These are phyloP conservation scores for Leccinum pachyderme DNA, from an alignment of 1,284 basidiomycete species.

Conservation along the genomic window DNA sequence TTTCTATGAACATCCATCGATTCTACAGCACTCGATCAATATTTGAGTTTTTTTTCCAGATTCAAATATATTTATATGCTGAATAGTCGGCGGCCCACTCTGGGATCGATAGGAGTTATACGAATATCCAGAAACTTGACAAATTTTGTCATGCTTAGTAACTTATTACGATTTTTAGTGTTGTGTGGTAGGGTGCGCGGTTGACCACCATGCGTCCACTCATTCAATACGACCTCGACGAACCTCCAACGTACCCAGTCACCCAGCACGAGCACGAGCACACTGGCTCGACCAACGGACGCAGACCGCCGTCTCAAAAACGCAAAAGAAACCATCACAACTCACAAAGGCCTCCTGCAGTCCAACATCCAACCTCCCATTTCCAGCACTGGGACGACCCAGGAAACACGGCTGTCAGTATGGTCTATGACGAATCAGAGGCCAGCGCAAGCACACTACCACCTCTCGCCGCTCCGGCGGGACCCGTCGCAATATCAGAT, in stretches of 20 bases:
- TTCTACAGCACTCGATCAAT: no score
- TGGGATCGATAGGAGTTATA: no score
- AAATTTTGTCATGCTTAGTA: no score
- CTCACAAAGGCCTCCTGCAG: slow-evolving; percentile 2
- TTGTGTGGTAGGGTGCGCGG: no score
- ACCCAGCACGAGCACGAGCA: neutral
- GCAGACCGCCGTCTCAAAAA: slow-evolving; percentile 45
- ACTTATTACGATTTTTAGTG: no score
- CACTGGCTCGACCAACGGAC: neutral
- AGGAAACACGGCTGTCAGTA: slow-evolving; percentile 25
- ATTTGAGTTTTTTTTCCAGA: no score
- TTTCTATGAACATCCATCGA: no score
- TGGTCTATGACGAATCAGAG: slow-evolving; percentile 36
- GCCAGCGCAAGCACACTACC: neutral
- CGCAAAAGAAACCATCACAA: slow-evolving; percentile 41
- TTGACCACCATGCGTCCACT: slow-evolving; percentile 38
- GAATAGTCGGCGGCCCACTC: no score
- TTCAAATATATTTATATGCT: no score
- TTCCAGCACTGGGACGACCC: slow-evolving; percentile 48
- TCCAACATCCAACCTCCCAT: slow-evolving; percentile 17
- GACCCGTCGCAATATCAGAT: neutral
- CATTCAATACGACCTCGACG: slow-evolving; percentile 49
- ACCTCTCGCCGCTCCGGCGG: neutral
- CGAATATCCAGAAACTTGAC: no score
- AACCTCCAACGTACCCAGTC: neutral